These are phyloP conservation scores for Pezicula rhizophila DNA, from an alignment of 2,329 filamentous ascomycete genomes.

Conservation along the genomic window DNA sequence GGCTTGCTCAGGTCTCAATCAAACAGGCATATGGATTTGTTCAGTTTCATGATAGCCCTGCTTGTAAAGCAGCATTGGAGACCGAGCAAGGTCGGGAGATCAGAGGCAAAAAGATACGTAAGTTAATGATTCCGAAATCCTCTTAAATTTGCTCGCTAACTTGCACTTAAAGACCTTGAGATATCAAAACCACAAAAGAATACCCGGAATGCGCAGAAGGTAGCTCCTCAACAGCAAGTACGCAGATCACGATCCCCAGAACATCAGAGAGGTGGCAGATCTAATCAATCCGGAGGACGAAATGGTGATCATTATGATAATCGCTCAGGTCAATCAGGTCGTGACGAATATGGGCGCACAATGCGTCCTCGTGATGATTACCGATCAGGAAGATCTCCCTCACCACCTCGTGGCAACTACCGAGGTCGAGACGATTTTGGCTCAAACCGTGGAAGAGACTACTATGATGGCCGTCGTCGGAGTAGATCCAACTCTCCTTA, in stretches of 20 bases:
- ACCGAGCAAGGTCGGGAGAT: slow-evolving; percentile 76
- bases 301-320: slow-evolving; percentile 36
- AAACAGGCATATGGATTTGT: slow-evolving; percentile 97
- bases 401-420: slow-evolving; percentile 49
- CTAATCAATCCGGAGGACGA: slow-evolving; percentile 22
- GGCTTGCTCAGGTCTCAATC: slow-evolving; percentile 87
- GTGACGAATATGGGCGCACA: slow-evolving; percentile 33
- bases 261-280: slow-evolving; percentile 39
- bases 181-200: slow-evolving; percentile 84
- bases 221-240: slow-evolving; percentile 1
- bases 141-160: slow-evolving; percentile 8
- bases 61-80: slow-evolving; percentile 70
- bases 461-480: slow-evolving; percentile 34
- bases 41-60: slow-evolving; percentile 74
- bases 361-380: slow-evolving; percentile 58
- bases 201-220: slow-evolving; percentile 47
- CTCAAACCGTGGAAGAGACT: slow-evolving; percentile 25
- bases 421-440: slow-evolving; percentile 60
- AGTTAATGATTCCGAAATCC: slow-evolving; percentile 34
- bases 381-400: slow-evolving; percentile 53
- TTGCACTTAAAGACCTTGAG: slow-evolving; percentile 64
- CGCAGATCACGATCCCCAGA: slow-evolving; percentile 61
- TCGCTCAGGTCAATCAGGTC: slow-evolving; percentile 21
- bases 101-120: slow-evolving; percentile 88
- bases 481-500: slow-evolving; percentile 66